Evolutionary conservation across 2,329 filamentous ascomycete species (phyloP).

Genomic region (Didymella pomorum): DNA sequence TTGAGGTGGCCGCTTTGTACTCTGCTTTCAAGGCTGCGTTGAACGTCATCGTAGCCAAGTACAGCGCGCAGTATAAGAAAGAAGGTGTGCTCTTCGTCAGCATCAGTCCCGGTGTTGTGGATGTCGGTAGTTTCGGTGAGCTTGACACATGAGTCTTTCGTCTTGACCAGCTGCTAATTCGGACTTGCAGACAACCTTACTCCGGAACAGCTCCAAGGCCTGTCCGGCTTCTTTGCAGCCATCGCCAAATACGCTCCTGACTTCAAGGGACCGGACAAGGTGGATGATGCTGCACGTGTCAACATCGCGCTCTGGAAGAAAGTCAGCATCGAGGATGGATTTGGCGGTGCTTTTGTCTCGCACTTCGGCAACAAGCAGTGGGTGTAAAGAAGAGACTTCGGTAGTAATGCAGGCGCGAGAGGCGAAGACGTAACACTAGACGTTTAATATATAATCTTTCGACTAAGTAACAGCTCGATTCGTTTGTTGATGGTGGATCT

Average conservation of each 20-base stretch:
- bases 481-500: too few relatives aligned
- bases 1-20: slow-evolving; percentile 55
- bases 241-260: slow-evolving; percentile 25
- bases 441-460: too few relatives aligned
- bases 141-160: background rate
- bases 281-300: slow-evolving; percentile 37
- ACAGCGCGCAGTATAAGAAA: slow-evolving; percentile 53
- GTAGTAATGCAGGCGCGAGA: too few relatives aligned
- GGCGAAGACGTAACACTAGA: too few relatives aligned
- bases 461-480: too few relatives aligned
- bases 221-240: slow-evolving; percentile 41
- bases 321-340: slow-evolving; percentile 56
- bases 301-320: slow-evolving; percentile 46
- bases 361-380: slow-evolving; percentile 64
- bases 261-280: slow-evolving; percentile 22
- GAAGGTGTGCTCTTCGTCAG: slow-evolving; percentile 63
- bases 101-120: slow-evolving; percentile 62
- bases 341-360: slow-evolving; percentile 63
- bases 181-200: slow-evolving; percentile 11
- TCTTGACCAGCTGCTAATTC: background rate
- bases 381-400: slow-evolving; percentile 54
- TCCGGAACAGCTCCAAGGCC: slow-evolving; percentile 32
- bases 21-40: slow-evolving; percentile 61
- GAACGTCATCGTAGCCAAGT: slow-evolving; percentile 63
- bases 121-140: slow-evolving; percentile 45